Conservation (phyloP, 2,329 filamentous ascomycete genomes). For the Penicillium sp. region DNA sequence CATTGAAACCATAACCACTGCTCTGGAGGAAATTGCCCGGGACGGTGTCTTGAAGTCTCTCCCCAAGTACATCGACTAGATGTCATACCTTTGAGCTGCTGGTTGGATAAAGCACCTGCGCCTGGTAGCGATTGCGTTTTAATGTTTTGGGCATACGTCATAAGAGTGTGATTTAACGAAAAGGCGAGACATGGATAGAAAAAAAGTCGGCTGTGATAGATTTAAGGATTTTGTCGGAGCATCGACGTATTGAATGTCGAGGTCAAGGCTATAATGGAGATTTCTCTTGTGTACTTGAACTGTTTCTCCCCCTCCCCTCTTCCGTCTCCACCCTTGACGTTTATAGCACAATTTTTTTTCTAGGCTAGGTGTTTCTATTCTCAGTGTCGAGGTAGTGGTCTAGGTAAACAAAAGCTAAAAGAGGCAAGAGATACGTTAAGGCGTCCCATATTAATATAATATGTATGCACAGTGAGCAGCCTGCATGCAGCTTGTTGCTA, state of each 20-base stretch:
- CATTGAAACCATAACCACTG: constrained; percentile 47
- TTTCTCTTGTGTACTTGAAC: not conserved
- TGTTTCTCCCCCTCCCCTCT: not conserved
- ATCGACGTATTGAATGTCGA: not conserved
- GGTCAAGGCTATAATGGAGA: not conserved
- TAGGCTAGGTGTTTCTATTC: not conserved
- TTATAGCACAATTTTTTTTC: not conserved
- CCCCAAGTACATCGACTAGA: constrained; percentile 49
- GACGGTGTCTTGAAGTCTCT: constrained; percentile 53
- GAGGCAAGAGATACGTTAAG: not conserved
- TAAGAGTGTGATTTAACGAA: not conserved
- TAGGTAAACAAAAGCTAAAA: not conserved
- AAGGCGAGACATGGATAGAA: not conserved
- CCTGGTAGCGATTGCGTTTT: not conserved
- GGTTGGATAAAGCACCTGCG: not conserved
- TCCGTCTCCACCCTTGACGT: not conserved
- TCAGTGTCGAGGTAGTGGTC: not conserved
- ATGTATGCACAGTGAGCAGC: not conserved
- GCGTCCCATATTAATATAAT: not conserved
- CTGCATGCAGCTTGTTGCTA: not conserved
- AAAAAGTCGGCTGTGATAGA: not conserved
- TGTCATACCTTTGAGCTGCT: not conserved
- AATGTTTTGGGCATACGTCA: not conserved
- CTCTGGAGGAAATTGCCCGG: constrained; percentile 48
- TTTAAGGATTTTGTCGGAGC: not conserved